phyloP scores from a whole-genome alignment of 805 yeast species.

The Spathaspora gorwiae region DNA sequence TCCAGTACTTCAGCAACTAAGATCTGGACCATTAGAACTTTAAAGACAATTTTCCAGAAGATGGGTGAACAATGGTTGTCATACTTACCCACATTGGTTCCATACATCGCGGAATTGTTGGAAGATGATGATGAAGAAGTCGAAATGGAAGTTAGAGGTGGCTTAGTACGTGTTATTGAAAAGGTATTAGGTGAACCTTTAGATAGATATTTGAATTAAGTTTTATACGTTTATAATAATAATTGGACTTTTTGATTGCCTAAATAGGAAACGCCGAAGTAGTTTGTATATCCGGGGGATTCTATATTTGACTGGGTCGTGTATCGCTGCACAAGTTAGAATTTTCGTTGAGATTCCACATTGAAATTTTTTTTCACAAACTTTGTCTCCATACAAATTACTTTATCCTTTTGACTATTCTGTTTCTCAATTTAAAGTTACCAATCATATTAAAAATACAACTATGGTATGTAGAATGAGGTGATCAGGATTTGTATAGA shows the following conservation, averaged over 20 bases:
- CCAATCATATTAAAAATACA: too few relatives aligned
- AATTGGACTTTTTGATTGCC: background rate
- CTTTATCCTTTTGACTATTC: too few relatives aligned
- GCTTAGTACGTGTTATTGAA: slow-evolving; percentile 87
- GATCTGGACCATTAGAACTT: slow-evolving; percentile 75
- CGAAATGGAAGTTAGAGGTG: slow-evolving; percentile 85
- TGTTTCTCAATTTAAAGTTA: too few relatives aligned
- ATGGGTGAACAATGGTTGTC: slow-evolving; percentile 94
- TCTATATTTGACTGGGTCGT: background rate
- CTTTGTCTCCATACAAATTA: too few relatives aligned
- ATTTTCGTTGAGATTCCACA: background rate
- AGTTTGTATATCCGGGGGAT: background rate
- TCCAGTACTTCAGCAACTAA: slow-evolving; percentile 63
- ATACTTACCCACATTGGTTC: slow-evolving; percentile 89
- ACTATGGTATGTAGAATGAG: too few relatives aligned
- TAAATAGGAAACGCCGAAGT: background rate
- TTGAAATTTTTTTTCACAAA: too few relatives aligned
- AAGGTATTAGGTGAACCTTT: slow-evolving; percentile 91
- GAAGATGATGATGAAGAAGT: slow-evolving; percentile 94
- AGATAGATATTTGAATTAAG: slow-evolving; percentile 67
- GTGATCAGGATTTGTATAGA: too few relatives aligned
- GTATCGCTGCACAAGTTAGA: background rate
- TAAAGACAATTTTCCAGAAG: slow-evolving; percentile 80
- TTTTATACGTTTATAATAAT: background rate
- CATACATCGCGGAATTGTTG: slow-evolving; percentile 87